Base-by-base conservation (phyloP, 352 stramenopile genomes). In the Phytophthora pisi region DNA sequence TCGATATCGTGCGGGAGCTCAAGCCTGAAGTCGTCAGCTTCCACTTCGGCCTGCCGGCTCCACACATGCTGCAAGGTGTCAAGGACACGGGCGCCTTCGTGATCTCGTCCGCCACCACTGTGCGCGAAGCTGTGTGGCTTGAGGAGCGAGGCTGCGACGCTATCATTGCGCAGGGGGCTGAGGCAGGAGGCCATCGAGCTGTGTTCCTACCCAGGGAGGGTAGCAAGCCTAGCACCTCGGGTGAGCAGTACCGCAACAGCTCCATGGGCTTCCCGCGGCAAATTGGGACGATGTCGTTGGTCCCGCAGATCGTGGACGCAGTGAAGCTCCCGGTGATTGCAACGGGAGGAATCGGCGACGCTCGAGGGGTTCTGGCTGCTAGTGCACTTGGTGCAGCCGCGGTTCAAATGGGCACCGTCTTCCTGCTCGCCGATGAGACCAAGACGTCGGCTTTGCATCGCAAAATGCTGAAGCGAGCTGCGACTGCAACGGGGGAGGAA, bases 331-430 rank as follows among this genome's bases (percentile, higher is more conserved):
- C 79, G 2, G 73, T 91, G 34, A 86, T 91, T 38, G 81, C 83
- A 42, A 65, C 79, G 7, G 83, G 83, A 18, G 83, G 81, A 31
- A 86, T 91, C 54, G 81, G 81, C 30, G 70, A 90, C 31, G 73
- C 74, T 24, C 63, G 69, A 23, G 75, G 75, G 1, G 68, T 91
- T 28, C 57, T 63, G 5, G 77, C 79, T 0, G 77, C 74, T 4
- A 56, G 81, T 55, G 51, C 62, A 9, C 67, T 91, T 7, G 83
- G 83, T 11, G 83, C 81, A 11, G 70, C 77, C 2, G 79, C 73
- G 4, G 81, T 85, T n/a, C 81, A 91, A 71, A 77, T 91, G 54
- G 83, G 83, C 8, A 88, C 83, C 0, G 75, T 84, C 13, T 89
- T 91, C 53, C 56, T 91, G 11, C 60, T 80, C 16, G 79, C 74